A percentile compares a stretch with the other conserved stretches of the same genome.
phyloP scores from a whole-genome alignment of 2,329 filamentous ascomycete genomes.

The Phoma herbarum region DNA sequence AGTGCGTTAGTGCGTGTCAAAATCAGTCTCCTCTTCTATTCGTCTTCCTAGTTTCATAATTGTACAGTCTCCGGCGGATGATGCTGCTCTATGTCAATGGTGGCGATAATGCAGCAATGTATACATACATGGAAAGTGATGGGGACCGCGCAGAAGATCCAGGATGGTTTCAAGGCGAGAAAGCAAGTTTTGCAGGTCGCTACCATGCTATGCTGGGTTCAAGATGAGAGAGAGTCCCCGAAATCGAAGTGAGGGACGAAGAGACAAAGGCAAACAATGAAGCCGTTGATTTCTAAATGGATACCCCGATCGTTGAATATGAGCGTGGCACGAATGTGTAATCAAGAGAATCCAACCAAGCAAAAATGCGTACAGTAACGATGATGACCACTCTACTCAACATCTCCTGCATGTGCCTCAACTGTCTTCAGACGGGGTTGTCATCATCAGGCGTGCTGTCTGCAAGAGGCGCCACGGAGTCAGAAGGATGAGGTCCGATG shows the following conservation, averaged over 20 bases:
- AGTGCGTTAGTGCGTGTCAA: too few relatives aligned
- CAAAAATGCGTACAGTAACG: background rate
- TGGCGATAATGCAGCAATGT: too few relatives aligned
- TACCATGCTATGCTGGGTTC: too few relatives aligned
- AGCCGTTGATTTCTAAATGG: background rate
- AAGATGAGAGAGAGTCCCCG: too few relatives aligned
- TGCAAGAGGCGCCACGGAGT: background rate
- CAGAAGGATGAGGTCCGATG: background rate
- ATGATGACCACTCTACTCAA: background rate
- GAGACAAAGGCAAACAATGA: background rate
- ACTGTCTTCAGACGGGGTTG: background rate
- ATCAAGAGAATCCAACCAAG: background rate
- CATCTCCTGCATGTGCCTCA: background rate
- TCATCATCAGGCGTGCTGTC: background rate
- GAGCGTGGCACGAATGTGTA: background rate
- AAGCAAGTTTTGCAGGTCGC: too few relatives aligned
- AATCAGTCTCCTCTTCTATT: too few relatives aligned
- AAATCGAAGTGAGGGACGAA: background rate
- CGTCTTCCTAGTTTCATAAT: too few relatives aligned
- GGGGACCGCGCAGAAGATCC: too few relatives aligned
- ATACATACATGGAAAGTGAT: too few relatives aligned
- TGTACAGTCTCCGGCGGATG: too few relatives aligned
- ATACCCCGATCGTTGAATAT: background rate
- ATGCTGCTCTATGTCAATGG: too few relatives aligned
- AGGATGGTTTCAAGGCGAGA: too few relatives aligned